Base-by-base conservation (phyloP, 352 stramenopile species). In the Phytophthora crassamura region DNA sequence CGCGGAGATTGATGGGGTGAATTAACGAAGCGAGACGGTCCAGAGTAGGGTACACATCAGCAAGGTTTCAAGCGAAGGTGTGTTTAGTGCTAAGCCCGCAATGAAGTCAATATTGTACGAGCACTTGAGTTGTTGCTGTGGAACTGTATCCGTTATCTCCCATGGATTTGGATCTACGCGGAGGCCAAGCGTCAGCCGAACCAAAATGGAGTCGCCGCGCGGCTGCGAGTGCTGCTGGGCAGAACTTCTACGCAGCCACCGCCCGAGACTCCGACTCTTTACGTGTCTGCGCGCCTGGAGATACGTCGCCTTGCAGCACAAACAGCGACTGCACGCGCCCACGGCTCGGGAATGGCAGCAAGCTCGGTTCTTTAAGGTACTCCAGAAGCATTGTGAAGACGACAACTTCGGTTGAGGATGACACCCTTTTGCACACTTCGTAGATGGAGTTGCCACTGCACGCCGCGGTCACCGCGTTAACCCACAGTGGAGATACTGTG, bases 321-420 rank as follows among this genome's bases (percentile, higher is more conserved):
- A 84, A 43, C 71, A 80, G 14, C 77, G 83, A 3, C 74, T 76
- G 36, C 20, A 55, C 0, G 20, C 50, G 25, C 52, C 72, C 5
- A 64, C 64, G 1, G 33, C 53, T 10, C 59, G 58, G 25, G 77
- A 85, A 39, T 64, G 57, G 65, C 78, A 78, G 35, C 57, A 75
- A 18, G 41, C 77, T 22, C 61, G 72, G 28, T 88, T 89, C 61
- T 78, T 86, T n/a, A 70, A 91, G 77, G 82, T 88, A 10, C n/a
- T 8, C 33, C 16, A 25, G 39, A 48, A 20, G 20, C 11, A 38
- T 40, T 11, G 4, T 36, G 5, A 32, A 32, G n/a, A 35, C 11
- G 52, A 25, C 9, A 34, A 16, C 4, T 22, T 38, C 20, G 18
- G 20, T n/a, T 16, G n/a, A 9, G 40, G 15, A 28, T 18, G 15